Percentiles rank a stretch among this genome's conserved stretches.
These are phyloP conservation scores for Linderniella brevidens DNA, from an alignment of 257 asterid genomes.

Conservation along the genomic window DNA sequence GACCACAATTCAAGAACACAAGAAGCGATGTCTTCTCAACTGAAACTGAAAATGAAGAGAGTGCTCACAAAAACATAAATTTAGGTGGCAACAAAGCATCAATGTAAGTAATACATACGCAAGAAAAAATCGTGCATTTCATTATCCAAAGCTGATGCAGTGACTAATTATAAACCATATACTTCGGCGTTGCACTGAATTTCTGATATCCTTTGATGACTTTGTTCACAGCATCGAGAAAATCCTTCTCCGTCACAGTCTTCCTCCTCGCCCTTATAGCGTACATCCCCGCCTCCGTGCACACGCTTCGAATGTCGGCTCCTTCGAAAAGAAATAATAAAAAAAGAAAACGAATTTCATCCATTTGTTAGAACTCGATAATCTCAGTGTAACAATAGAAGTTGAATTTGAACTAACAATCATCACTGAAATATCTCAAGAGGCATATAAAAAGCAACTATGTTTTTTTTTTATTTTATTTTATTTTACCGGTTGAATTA, in stretches of 20 bases:
- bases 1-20: no score
- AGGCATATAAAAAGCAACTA: not conserved
- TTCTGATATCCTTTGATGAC: slow-evolving; percentile 88
- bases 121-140: not conserved
- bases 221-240: slow-evolving; percentile 78
- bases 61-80: not conserved
- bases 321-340: slow-evolving; percentile 5
- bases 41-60: no score
- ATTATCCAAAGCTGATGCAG: not conserved
- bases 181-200: slow-evolving; percentile 85
- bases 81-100: not conserved
- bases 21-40: no score
- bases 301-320: slow-evolving; percentile 75
- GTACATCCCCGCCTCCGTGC: slow-evolving; percentile 91
- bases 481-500: slow-evolving; percentile 50
- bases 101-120: not conserved
- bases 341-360: not conserved
- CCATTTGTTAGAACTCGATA: no score
- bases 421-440: not conserved
- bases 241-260: slow-evolving; percentile 84
- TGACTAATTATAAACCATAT: slow-evolving; percentile 68
- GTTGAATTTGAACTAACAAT: not conserved
- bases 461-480: no score
- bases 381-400: not conserved
- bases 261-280: slow-evolving; percentile 81